phyloP scores from a whole-genome alignment of 2,329 filamentous ascomycete species.

The Apiospora marii region DNA sequence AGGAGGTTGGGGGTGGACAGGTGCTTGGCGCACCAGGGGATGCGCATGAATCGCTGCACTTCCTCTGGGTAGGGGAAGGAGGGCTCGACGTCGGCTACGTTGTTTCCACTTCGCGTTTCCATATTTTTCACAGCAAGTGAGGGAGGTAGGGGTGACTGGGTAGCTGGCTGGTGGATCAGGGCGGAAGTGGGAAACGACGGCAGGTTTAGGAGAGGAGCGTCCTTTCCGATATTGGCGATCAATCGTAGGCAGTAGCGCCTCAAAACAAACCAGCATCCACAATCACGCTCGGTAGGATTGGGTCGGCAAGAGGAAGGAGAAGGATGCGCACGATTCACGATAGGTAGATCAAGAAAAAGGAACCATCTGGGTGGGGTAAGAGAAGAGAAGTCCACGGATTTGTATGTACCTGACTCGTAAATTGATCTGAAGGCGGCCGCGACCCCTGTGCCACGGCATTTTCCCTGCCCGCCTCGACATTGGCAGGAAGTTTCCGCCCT shows the following conservation, averaged over 20 bases:
- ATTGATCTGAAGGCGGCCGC: background rate
- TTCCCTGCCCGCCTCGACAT: background rate
- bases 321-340: background rate
- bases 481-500: background rate
- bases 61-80: background rate
- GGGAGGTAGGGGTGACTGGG: background rate
- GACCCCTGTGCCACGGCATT: background rate
- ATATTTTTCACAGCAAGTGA: background rate
- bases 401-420: background rate
- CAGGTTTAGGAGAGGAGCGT: background rate
- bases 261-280: background rate
- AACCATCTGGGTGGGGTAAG: background rate
- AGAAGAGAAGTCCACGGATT: background rate
- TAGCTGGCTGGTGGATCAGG: background rate
- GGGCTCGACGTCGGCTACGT: no score
- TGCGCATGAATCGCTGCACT: conserved; percentile 36
- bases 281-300: background rate
- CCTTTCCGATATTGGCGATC: background rate
- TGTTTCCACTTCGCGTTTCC: background rate
- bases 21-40: conserved; percentile 25
- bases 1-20: background rate
- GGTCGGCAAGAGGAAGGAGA: background rate
- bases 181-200: background rate
- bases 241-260: background rate
- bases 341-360: background rate